Conservation (phyloP, 139 green algal genomes). For the Axilococcus clingmanii region DNA sequence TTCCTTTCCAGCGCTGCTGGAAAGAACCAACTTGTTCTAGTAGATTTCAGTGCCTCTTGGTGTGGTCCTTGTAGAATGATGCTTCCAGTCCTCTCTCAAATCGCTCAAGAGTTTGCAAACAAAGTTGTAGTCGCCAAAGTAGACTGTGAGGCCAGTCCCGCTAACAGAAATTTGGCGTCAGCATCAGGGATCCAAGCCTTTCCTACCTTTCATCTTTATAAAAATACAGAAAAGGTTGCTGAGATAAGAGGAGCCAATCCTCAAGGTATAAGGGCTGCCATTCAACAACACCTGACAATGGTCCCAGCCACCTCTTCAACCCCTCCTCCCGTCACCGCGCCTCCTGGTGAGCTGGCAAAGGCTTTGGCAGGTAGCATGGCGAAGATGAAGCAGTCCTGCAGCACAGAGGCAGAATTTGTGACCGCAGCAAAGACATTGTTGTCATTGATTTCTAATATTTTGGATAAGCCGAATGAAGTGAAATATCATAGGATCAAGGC, state of each 20-base stretch:
- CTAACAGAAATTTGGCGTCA: constrained; percentile 20
- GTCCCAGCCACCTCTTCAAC: not conserved
- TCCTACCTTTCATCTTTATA: constrained; percentile 29
- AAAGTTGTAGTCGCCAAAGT: constrained; percentile 25
- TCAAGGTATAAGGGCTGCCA: not conserved
- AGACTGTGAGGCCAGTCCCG: constrained; percentile 21
- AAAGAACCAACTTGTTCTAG: constrained; percentile 15
- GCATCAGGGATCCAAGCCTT: constrained; percentile 10
- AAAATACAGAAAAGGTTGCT: not conserved
- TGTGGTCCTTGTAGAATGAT: constrained; percentile 32
- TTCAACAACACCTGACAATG: constrained; percentile 8
- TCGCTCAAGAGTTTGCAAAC: constrained; percentile 9
- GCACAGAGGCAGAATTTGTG: constrained; percentile 21
- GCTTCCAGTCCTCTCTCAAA: constrained; percentile 12
- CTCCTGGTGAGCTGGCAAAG: not conserved
- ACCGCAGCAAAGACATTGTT: constrained; percentile 14
- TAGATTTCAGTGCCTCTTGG: constrained; percentile 33
- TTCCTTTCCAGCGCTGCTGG: constrained; percentile 5
- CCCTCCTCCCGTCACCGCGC: too few species aligned
- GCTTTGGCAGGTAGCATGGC: constrained; percentile 8
- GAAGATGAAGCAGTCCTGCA: not conserved
- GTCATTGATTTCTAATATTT: constrained; percentile 22
- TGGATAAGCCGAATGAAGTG: constrained; percentile 16
- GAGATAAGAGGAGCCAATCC: constrained; percentile 17
- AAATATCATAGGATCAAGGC: constrained; percentile 24